Evolutionary conservation across 345 rosid genomes (phyloP).

Genomic region (Syzygium aqueum): DNA sequence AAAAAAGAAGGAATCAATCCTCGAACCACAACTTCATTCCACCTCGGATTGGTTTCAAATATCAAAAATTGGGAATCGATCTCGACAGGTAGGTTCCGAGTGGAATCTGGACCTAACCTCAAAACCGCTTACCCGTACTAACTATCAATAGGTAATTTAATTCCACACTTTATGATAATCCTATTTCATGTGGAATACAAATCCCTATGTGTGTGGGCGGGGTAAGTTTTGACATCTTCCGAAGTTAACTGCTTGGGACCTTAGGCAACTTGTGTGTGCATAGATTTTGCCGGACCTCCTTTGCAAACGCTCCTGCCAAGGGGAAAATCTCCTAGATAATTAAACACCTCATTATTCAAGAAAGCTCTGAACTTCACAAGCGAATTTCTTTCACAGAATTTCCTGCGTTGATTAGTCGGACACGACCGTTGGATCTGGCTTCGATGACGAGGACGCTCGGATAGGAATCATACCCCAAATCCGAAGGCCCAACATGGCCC

Average conservation of each 20-base stretch:
- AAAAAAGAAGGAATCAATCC: not conserved
- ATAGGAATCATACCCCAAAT: not conserved
- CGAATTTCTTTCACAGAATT: not conserved
- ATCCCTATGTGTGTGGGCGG: not conserved
- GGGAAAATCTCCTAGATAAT: not conserved
- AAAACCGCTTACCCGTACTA: not conserved
- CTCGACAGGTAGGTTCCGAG: accelerated
- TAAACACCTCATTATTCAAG: not conserved
- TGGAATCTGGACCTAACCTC: not conserved
- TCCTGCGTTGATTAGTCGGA: not conserved
- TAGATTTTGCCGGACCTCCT: not conserved
- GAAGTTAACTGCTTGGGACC: not conserved
- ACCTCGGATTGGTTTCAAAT: too few species aligned
- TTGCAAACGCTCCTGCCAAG: not conserved
- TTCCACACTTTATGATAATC: too few species aligned
- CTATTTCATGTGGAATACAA: not conserved
- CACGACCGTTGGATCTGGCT: not conserved
- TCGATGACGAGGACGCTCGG: not conserved
- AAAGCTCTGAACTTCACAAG: not conserved
- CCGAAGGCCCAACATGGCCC: not conserved
- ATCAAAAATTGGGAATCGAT: not conserved
- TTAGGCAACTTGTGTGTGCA: not conserved
- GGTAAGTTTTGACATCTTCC: not conserved
- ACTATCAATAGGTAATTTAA: not conserved
- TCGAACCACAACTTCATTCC: accelerated